Conservation (phyloP, 306 rosid genomes). For the Cercis canadensis region DNA sequence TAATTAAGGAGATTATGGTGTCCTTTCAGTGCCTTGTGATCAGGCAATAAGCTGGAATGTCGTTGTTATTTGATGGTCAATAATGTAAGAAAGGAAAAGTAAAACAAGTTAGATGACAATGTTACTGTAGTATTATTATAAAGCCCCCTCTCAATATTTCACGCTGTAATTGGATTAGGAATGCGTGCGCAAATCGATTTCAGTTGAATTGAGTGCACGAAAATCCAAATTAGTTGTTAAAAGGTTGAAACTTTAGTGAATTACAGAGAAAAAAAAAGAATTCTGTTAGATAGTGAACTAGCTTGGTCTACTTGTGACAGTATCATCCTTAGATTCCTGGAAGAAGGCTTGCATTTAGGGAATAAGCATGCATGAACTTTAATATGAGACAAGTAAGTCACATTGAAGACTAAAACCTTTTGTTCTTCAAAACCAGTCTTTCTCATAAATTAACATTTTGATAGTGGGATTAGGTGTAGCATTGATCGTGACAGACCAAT, state of each 20-base stretch:
- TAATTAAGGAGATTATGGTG: conserved; percentile 22
- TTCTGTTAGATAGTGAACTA: conserved; percentile 1
- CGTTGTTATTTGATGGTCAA: conserved; percentile 35
- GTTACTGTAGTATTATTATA: conserved; percentile 19
- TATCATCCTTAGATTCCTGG: no score
- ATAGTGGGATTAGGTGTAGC: conserved; percentile 45
- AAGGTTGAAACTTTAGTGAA: neutral
- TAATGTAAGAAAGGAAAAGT: conserved; percentile 37
- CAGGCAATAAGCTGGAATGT: conserved; percentile 42
- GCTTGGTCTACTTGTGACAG: neutral
- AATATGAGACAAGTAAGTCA: conserved; percentile 26
- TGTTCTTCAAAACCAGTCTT: conserved; percentile 30
- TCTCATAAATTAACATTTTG: conserved; percentile 24
- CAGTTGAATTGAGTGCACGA: conserved; percentile 52
- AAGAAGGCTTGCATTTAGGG: no score
- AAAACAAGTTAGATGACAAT: conserved; percentile 34
- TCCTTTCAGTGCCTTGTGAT: conserved; percentile 32
- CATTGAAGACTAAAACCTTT: conserved; percentile 32
- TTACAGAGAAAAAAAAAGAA: conserved; percentile 20
- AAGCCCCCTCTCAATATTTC: conserved; percentile 21
- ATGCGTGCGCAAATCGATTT: conserved; percentile 10
- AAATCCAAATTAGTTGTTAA: conserved; percentile 55
- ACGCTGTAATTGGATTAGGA: conserved; percentile 29
- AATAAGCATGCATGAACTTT: neutral
- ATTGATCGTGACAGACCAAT: conserved; percentile 31